Percentiles rank a stretch among this genome's conserved stretches.
These are phyloP conservation scores for Antitrichia curtipendula DNA, from an alignment of 225 moss, liverwort and hornwort genomes.

Conservation along the genomic window DNA sequence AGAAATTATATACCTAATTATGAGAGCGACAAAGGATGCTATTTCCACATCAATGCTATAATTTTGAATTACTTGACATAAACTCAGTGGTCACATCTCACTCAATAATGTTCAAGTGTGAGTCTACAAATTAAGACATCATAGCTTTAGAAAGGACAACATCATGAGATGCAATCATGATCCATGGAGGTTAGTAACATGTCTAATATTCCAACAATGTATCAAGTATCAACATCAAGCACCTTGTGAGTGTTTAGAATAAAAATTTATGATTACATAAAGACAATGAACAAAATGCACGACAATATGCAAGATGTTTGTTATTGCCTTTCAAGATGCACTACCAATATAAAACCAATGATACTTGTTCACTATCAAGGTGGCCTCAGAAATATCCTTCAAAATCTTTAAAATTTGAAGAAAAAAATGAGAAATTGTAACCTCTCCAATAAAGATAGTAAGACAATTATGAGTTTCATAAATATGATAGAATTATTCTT, in stretches of 20 bases:
- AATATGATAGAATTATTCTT: neutral
- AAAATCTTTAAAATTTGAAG: neutral
- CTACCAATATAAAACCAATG: neutral
- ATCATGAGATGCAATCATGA: neutral
- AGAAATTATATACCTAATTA: no score
- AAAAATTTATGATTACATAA: neutral
- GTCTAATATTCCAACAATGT: neutral
- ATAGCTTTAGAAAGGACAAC: neutral
- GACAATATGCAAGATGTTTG: neutral
- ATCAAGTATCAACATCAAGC: neutral
- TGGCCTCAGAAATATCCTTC: accelerated
- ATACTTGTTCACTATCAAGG: neutral
- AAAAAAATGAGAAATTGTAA: neutral
- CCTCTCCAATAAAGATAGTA: accelerated
- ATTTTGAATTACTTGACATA: neutral
- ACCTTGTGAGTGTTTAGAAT: neutral
- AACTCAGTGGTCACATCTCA: neutral
- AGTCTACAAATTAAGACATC: neutral
- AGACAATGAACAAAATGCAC: neutral
- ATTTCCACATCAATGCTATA: no score
- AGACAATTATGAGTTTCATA: neutral
- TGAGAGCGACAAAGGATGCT: neutral
- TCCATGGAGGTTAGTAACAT: no score
- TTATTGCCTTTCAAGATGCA: neutral
- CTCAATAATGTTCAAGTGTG: accelerated